Conservation (phyloP, 805 yeast genomes). For the Candida ovalis region DNA sequence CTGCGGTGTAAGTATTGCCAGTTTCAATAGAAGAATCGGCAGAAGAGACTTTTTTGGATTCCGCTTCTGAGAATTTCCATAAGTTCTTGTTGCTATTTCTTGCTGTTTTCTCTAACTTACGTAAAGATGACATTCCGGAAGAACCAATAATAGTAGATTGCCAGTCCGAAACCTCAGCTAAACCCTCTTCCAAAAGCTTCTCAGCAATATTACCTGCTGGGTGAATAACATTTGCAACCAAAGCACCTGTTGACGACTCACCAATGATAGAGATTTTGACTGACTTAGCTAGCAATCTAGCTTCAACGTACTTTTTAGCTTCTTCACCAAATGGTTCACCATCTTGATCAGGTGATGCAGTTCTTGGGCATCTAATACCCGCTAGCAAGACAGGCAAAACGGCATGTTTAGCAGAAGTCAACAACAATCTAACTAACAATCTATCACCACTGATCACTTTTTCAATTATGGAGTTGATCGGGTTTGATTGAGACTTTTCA, state of each 20-base stretch:
- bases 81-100: conserved; percentile 50
- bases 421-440: conserved; percentile 53
- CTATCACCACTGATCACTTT: conserved; percentile 78
- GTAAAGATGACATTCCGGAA: conserved; percentile 52
- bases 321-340: conserved; percentile 62
- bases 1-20: conserved; percentile 51
- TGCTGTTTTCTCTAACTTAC: conserved; percentile 65
- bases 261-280: conserved; percentile 59
- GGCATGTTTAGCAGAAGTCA: conserved; percentile 45
- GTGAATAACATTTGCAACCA: conserved; percentile 56
- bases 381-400: conserved; percentile 63
- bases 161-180: conserved; percentile 77
- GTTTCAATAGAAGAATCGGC: conserved; percentile 30
- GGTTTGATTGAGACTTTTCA: conserved; percentile 35
- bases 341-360: conserved; percentile 41
- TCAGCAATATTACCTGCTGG: conserved; percentile 78
- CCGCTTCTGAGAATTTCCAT: conserved; percentile 41
- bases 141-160: conserved; percentile 70
- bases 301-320: conserved; percentile 61
- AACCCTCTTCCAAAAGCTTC: conserved; percentile 61
- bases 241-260: conserved; percentile 55
- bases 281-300: conserved; percentile 57
- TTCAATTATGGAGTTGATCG: conserved; percentile 62
- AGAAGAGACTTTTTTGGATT: conserved; percentile 14
- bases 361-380: conserved; percentile 70